Conservation (phyloP, 2,329 filamentous ascomycete species). For the Fusarium musae region DNA sequence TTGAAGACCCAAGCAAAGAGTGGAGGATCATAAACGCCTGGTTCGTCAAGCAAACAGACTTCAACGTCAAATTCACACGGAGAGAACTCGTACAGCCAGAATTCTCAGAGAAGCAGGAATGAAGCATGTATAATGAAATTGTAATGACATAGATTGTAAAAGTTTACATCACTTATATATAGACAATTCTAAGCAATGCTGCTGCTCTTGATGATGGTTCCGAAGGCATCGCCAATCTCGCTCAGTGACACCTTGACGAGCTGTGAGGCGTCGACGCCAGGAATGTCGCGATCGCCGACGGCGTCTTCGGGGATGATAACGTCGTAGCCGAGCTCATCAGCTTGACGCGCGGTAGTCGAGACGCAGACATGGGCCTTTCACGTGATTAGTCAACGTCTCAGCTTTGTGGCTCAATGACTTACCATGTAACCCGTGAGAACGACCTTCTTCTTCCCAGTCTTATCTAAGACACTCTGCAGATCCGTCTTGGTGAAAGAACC, state of each 20-base stretch:
- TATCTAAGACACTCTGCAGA: constrained; percentile 62
- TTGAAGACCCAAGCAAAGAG: constrained; percentile 64
- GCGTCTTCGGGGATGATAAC: constrained; percentile 70
- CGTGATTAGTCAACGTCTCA: background rate
- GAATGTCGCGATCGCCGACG: constrained; percentile 74
- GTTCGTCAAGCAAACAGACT: constrained; percentile 71
- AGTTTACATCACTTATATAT: too few relatives aligned
- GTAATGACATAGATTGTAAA: background rate
- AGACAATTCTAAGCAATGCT: constrained; percentile 38
- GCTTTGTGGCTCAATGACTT: constrained; percentile 21
- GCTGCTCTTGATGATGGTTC: constrained; percentile 62
- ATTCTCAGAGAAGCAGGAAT: constrained; percentile 11
- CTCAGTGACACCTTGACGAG: constrained; percentile 62
- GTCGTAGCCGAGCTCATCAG: constrained; percentile 70
- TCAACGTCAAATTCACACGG: constrained; percentile 58
- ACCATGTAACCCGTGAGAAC: constrained; percentile 71
- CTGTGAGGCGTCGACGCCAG: constrained; percentile 66
- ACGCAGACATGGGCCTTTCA: constrained; percentile 71
- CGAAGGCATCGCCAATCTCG: constrained; percentile 73
- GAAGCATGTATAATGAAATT: background rate
- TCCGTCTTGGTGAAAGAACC: constrained; percentile 70
- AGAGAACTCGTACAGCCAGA: constrained; percentile 56
- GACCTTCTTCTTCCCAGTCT: constrained; percentile 65
- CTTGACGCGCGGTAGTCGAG: constrained; percentile 72
- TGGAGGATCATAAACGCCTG: constrained; percentile 71